A percentile compares a stretch with the other conserved stretches of the same genome.
These are phyloP conservation scores for Apiospora pterosperma DNA, from an alignment of 2,329 filamentous ascomycete species.

Conservation along the genomic window DNA sequence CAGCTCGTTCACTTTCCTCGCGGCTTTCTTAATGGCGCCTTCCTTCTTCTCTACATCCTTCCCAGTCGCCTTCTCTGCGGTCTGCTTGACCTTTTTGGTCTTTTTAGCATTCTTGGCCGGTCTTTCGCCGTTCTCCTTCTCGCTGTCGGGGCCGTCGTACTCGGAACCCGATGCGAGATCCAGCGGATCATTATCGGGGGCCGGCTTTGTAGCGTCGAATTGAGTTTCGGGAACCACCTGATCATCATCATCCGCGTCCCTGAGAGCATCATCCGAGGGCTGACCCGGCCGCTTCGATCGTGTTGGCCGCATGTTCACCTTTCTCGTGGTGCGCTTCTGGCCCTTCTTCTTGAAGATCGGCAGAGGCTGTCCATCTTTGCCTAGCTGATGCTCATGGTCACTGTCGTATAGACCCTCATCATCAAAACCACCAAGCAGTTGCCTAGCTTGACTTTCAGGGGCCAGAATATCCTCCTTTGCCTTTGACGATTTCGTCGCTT, in stretches of 20 bases:
- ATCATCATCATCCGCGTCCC: slow-evolving; percentile 33
- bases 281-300: slow-evolving; percentile 42
- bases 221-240: slow-evolving; percentile 39
- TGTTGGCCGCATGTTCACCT: slow-evolving; percentile 60
- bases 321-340: slow-evolving; percentile 72
- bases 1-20: slow-evolving; percentile 60
- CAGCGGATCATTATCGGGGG: slow-evolving; percentile 25
- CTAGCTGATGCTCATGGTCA: slow-evolving; percentile 45
- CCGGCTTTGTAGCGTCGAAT: slow-evolving; percentile 22
- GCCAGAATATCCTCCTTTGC: slow-evolving; percentile 32
- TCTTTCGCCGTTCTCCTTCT: slow-evolving; percentile 30
- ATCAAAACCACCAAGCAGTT: slow-evolving; percentile 59
- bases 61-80: slow-evolving; percentile 13
- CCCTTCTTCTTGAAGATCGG: slow-evolving; percentile 79
- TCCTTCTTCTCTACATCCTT: slow-evolving; percentile 31
- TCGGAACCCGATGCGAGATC: slow-evolving; percentile 37
- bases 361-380: slow-evolving; percentile 55
- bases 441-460: slow-evolving; percentile 40
- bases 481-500: slow-evolving; percentile 6
- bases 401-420: slow-evolving; percentile 59
- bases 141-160: slow-evolving; percentile 33
- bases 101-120: slow-evolving; percentile 18
- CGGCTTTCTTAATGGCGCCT: slow-evolving; percentile 46
- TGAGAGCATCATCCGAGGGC: slow-evolving; percentile 24
- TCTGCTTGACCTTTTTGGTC: slow-evolving; percentile 13